A percentile compares a stretch with the other conserved stretches of the same genome.
Evolutionary conservation across 2,329 filamentous ascomycete species (phyloP).

Genomic region (Clarireedia paspali): DNA sequence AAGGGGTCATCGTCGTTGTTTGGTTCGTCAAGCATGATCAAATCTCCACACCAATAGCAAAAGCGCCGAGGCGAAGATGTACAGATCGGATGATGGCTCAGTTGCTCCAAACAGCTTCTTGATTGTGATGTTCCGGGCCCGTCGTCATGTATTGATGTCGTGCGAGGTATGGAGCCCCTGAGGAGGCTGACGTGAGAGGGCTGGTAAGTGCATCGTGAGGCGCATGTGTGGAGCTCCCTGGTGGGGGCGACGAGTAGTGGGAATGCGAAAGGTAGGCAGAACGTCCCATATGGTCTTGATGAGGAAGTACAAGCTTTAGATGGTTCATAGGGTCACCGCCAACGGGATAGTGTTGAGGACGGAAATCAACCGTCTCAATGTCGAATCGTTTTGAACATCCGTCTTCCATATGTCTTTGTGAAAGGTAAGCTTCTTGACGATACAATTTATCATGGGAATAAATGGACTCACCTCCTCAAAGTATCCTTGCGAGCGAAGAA

Average conservation of each 20-base stretch:
- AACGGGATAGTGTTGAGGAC: constrained; percentile 21
- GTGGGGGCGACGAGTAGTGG: constrained; percentile 16
- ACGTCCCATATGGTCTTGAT: constrained; percentile 15
- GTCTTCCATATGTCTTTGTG: constrained; percentile 63
- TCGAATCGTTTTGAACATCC: constrained; percentile 62
- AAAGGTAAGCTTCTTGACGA: background rate
- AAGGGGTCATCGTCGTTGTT: background rate
- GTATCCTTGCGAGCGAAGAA: constrained; percentile 77
- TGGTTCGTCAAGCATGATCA: background rate
- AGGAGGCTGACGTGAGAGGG: constrained; percentile 21
- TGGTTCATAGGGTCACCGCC: constrained; percentile 11
- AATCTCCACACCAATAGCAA: background rate
- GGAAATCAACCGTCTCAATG: constrained; percentile 28
- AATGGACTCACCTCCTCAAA: constrained; percentile 55
- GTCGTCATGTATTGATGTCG: constrained; percentile 19
- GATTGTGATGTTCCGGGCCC: constrained; percentile 8
- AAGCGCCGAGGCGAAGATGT: background rate
- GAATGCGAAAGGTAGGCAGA: constrained; percentile 22
- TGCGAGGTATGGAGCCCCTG: constrained; percentile 9
- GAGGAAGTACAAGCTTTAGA: constrained; percentile 11
- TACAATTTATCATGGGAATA: background rate
- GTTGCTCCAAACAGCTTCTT: constrained; percentile 14
- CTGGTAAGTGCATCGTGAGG: constrained; percentile 11
- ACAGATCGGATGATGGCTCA: background rate
- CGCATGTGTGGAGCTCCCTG: constrained; percentile 10